phyloP scores from a whole-genome alignment of 1,284 basidiomycete species.

The Sporisorium graminicola region DNA sequence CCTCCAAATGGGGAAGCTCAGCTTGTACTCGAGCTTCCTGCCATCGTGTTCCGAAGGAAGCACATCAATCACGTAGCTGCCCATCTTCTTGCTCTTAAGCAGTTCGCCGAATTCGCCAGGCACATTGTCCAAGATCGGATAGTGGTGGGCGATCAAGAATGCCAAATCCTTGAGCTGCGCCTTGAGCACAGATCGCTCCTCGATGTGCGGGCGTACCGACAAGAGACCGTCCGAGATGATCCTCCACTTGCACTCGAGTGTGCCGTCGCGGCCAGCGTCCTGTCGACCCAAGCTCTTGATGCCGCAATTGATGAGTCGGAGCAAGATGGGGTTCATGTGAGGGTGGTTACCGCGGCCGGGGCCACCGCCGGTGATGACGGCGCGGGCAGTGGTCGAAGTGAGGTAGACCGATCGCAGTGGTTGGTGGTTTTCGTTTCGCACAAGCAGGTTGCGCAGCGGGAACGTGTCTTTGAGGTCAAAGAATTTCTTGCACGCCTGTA shows the following conservation, averaged over 20 bases:
- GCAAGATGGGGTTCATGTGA: conserved; percentile 77
- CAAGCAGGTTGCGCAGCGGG: conserved; percentile 82
- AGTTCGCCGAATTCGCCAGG: conserved; percentile 53
- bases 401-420: conserved; percentile 87
- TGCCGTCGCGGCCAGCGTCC: conserved; percentile 71
- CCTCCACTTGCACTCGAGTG: conserved; percentile 75
- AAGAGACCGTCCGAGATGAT: conserved; percentile 87
- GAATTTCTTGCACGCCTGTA: conserved; percentile 75
- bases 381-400: conserved; percentile 82
- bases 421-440: conserved; percentile 86
- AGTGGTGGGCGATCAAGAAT: conserved; percentile 72
- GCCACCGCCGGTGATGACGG: conserved; percentile 82
- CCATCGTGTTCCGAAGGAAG: conserved; percentile 55
- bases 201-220: conserved; percentile 83
- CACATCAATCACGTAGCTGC: conserved; percentile 64
- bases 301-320: conserved; percentile 90
- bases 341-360: conserved; percentile 59
- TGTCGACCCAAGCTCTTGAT: conserved; percentile 80
- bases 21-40: conserved; percentile 46
- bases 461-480: conserved; percentile 82
- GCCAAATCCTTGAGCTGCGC: conserved; percentile 77
- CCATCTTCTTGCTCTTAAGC: conserved; percentile 57
- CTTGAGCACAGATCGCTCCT: conserved; percentile 76
- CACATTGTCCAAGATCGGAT: conserved; percentile 59
- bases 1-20: conserved; percentile 66